These are phyloP conservation scores for Bryopsis sp. DNA, from an alignment of 139 green algal species.

Conservation along the genomic window DNA sequence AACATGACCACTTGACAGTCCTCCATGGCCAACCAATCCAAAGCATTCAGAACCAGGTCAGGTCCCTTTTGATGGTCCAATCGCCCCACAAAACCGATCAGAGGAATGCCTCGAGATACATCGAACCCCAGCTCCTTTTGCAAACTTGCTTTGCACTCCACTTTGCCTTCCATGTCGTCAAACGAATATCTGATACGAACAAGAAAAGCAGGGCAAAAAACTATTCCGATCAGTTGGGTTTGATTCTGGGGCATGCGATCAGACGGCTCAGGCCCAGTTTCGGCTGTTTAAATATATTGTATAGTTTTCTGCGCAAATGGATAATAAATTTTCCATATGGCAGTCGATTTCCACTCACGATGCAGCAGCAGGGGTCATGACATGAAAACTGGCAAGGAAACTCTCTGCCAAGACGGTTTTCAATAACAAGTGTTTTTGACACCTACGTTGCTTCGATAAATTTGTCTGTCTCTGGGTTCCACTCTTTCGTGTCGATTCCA, in stretches of 20 bases:
- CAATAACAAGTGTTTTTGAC: too few relatives aligned
- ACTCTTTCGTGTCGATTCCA: slow-evolving; percentile 69
- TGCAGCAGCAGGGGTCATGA: too few relatives aligned
- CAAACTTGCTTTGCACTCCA: slow-evolving; percentile 53
- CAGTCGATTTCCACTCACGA: too few relatives aligned
- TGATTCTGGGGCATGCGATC: too few relatives aligned
- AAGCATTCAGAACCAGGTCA: slow-evolving; percentile 50
- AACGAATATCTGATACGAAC: slow-evolving; percentile 8
- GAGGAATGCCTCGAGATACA: slow-evolving; percentile 39
- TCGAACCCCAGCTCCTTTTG: slow-evolving; percentile 62
- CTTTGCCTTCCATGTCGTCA: slow-evolving; percentile 45
- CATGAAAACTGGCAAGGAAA: too few relatives aligned
- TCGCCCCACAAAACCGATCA: slow-evolving; percentile 70
- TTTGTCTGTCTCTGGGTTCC: slow-evolving; percentile 58
- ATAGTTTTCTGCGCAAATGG: too few relatives aligned
- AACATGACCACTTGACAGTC: slow-evolving; percentile 70
- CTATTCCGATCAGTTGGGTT: background rate
- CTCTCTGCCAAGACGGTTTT: too few relatives aligned
- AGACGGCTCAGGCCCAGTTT: too few relatives aligned
- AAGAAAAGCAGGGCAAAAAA: background rate
- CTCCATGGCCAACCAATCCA: slow-evolving; percentile 27
- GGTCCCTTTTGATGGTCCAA: slow-evolving; percentile 76
- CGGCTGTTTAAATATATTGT: too few relatives aligned
- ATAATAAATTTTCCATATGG: too few relatives aligned
- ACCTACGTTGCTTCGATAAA: too few relatives aligned